Evolutionary conservation across 2,329 filamentous ascomycete species (phyloP).

Genomic region (Aspergillus brasiliensis): DNA sequence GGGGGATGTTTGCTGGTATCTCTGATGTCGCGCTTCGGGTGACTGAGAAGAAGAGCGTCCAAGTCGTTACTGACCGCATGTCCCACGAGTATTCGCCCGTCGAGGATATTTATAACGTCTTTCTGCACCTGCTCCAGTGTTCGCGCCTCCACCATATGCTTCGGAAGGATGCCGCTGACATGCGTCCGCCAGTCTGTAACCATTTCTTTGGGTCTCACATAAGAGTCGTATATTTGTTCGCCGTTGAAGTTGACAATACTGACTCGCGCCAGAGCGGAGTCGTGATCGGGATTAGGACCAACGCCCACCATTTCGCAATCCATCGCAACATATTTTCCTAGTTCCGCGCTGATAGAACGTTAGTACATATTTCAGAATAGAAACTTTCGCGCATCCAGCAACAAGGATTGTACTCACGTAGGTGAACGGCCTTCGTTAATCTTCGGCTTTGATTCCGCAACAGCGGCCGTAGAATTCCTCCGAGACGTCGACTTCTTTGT

Average conservation of each 20-base stretch:
- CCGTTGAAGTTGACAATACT: slow-evolving; percentile 94
- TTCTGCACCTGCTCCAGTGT: slow-evolving; percentile 75
- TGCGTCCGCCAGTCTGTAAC: slow-evolving; percentile 90
- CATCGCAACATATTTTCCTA: slow-evolving; percentile 88
- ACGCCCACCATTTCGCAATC: slow-evolving; percentile 99
- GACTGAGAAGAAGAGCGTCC: slow-evolving; percentile 72
- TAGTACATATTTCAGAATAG: slow-evolving; percentile 11
- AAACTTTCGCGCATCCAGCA: slow-evolving; percentile 10
- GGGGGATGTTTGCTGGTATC: slow-evolving; percentile 79
- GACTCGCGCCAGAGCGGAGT: slow-evolving; percentile 79
- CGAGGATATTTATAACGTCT: slow-evolving; percentile 68
- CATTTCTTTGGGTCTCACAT: slow-evolving; percentile 73
- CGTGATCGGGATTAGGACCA: slow-evolving; percentile 60
- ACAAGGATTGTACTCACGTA: slow-evolving; percentile 33
- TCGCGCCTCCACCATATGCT: slow-evolving; percentile 70
- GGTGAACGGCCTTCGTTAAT: slow-evolving; percentile 65
- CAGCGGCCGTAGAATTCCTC: slow-evolving; percentile 60
- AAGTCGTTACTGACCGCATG: slow-evolving; percentile 82
- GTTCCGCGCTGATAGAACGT: slow-evolving; percentile 57
- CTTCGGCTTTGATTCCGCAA: slow-evolving; percentile 53
- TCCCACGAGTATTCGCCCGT: slow-evolving; percentile 74
- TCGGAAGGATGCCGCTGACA: slow-evolving; percentile 78
- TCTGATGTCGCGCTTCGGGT: slow-evolving; percentile 75
- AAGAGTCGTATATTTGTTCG: slow-evolving; percentile 90
- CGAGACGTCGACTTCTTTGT: slow-evolving; percentile 61